These are phyloP conservation scores for Lentinula guzmanii DNA, from an alignment of 768 basidiomycete genomes.

Conservation along the genomic window DNA sequence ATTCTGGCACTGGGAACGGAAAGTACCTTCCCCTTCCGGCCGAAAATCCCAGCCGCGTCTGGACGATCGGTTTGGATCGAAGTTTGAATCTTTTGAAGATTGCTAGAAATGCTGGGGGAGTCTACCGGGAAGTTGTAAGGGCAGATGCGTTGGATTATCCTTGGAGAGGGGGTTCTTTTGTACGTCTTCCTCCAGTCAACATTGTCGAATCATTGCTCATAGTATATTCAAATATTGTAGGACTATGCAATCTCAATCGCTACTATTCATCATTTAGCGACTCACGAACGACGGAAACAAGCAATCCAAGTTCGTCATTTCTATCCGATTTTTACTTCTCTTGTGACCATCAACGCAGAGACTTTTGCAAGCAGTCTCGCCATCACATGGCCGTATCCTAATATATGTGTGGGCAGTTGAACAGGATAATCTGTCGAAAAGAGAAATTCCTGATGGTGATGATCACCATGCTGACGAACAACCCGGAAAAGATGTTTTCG, in stretches of 20 bases:
- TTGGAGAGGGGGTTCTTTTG: conserved; percentile 81
- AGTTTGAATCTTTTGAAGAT: conserved; percentile 74
- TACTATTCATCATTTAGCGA: conserved; percentile 93
- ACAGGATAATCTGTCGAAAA: conserved; percentile 81
- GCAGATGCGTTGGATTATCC: conserved; percentile 69
- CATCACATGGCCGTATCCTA: conserved; percentile 68
- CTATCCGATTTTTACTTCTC: background rate
- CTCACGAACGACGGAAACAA: conserved; percentile 59
- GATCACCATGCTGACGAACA: conserved; percentile 8
- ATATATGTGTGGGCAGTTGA: conserved; percentile 98
- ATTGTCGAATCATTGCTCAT: background rate
- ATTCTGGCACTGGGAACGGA: conserved; percentile 95
- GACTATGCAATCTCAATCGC: conserved; percentile 97
- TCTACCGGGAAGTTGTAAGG: conserved; percentile 65
- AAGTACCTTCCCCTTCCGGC: conserved; percentile 84
- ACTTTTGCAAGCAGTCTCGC: conserved; percentile 59
- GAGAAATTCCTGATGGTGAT: conserved; percentile 43
- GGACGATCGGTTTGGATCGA: conserved; percentile 82
- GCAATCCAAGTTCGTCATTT: conserved; percentile 61
- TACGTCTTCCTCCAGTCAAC: conserved; percentile 32
- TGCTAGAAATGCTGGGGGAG: conserved; percentile 58
- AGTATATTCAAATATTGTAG: conserved; percentile 30
- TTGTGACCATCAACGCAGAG: conserved; percentile 29
- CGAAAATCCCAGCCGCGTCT: conserved; percentile 51
- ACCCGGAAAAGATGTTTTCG: conserved; percentile 69